Conservation (phyloP, 148 eudicot species). For the Nyssa sinensis region DNA sequence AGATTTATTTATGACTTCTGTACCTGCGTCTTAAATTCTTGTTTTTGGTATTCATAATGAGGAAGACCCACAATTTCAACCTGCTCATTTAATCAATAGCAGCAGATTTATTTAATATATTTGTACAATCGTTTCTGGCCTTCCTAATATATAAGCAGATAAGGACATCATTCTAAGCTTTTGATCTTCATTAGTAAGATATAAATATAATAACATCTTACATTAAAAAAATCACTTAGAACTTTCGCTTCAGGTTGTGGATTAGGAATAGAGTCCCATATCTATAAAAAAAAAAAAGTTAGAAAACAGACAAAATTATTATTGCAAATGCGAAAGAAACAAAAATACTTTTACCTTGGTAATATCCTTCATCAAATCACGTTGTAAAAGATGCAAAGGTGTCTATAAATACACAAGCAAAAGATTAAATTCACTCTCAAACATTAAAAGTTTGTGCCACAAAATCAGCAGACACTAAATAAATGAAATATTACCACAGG, state of each 20-base stretch:
- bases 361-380: slow-evolving; percentile 86
- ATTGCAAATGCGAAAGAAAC: slow-evolving; percentile 7
- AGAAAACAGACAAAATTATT: slow-evolving; percentile 11
- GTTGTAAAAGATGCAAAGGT: slow-evolving; percentile 90
- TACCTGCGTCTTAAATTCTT: slow-evolving; percentile 93
- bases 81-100: slow-evolving; percentile 35
- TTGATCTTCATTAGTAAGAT: too few species aligned
- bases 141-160: neutral
- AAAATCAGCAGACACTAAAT: neutral
- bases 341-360: slow-evolving; percentile 65
- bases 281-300: slow-evolving; percentile 40
- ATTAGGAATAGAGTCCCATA: slow-evolving; percentile 98
- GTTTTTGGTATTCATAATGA: slow-evolving; percentile 95
- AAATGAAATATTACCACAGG: neutral
- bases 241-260: slow-evolving; percentile 88
- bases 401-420: slow-evolving; percentile 54
- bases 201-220: too few species aligned
- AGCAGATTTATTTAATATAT: neutral
- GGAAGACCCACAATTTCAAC: slow-evolving; percentile 96
- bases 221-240: slow-evolving; percentile 98
- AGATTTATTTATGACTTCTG: neutral
- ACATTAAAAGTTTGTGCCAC: neutral
- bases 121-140: neutral
- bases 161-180: slow-evolving; percentile 8
- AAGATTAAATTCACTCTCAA: neutral